Conservation (phyloP, 768 basidiomycete species). For the Suillus tomentosus region DNA sequence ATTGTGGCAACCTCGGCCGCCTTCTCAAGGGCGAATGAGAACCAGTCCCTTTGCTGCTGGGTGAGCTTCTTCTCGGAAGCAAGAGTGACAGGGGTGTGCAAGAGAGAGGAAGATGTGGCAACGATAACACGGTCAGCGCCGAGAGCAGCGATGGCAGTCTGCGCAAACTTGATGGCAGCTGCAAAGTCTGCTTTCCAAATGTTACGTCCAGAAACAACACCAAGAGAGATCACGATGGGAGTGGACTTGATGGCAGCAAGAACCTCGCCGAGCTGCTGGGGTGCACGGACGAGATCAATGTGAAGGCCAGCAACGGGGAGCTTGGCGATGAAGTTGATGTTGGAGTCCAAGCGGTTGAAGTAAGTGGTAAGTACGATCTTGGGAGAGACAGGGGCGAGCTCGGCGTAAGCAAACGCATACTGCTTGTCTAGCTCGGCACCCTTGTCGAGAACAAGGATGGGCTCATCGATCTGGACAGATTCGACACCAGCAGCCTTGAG, state of each 20-base stretch:
- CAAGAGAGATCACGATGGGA: slow-evolving; percentile 82
- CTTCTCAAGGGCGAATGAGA: slow-evolving; percentile 98
- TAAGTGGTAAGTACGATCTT: slow-evolving; percentile 95
- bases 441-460: slow-evolving; percentile 89
- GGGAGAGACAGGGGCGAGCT: slow-evolving; percentile 80
- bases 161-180: slow-evolving; percentile 76
- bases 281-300: slow-evolving; percentile 94
- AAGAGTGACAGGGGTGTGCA: slow-evolving; percentile 97
- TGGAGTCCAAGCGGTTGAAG: slow-evolving; percentile 94
- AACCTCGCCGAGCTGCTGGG: slow-evolving; percentile 83
- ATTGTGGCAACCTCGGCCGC: slow-evolving; percentile 86
- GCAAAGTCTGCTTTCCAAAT: slow-evolving; percentile 98
- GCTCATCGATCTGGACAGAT: slow-evolving; percentile 97
- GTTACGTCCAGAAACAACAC: slow-evolving; percentile 97
- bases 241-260: slow-evolving; percentile 84
- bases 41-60: slow-evolving; percentile 91
- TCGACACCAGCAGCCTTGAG: slow-evolving; percentile 93
- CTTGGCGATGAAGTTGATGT: slow-evolving; percentile 85
- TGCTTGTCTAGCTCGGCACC: slow-evolving; percentile 77
- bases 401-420: slow-evolving; percentile 78
- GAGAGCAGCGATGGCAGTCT: slow-evolving; percentile 82
- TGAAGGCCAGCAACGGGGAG: slow-evolving; percentile 94
- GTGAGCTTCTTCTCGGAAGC: slow-evolving; percentile 91
- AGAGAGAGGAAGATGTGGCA: slow-evolving; percentile 95
- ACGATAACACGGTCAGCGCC: slow-evolving; percentile 89